Base-by-base conservation (phyloP, 768 basidiomycete species). In the Mrakia gelida region DNA sequence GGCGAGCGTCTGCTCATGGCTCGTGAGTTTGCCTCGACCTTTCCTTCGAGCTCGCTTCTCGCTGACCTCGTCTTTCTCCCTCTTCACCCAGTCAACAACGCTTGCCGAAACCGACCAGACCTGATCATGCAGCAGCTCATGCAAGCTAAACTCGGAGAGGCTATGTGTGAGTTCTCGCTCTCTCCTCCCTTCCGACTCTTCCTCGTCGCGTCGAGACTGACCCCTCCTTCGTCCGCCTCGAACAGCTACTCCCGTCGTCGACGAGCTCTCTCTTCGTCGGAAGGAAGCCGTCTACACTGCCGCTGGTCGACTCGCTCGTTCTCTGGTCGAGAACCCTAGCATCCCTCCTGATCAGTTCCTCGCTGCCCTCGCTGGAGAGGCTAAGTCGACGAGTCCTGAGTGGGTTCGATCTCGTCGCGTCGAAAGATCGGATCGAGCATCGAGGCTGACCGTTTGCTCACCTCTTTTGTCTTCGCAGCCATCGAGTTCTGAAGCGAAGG, bases 271-370 rank as follows among this genome's bases (percentile, higher is more conserved):
- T 6, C 59, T 79, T 10, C 45, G 32, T 10, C 68, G 38, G n/a
- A 75, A 75, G 30, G 78, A 79, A 49, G 78, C 78, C n/a, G 75
- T 75, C 10, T 79, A 75, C 71, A 65, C 74, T 15, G 78, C 78
- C n/a, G 56, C 75, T 26, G 78, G 78, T n/a, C 78, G 78, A 11
- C 75, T 79, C 15, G 78, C 71, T 26, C 73, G 78, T 10, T 71
- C 68, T 0, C 23, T 79, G 41, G 68, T 79, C 30, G 59, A 59
- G 45, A 72, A 76, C 49, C 63, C 30, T 2, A 61, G 45, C 49
- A 54, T 75, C 3, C 74, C 73, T 8, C 65, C 52, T 7, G 28
- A 23, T 15, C 59, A 71, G 59, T 63, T 79, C 34, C 59, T 79
- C 21, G n/a, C 34, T 11, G 74, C 70, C 30, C 34, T 79, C 6